Base-by-base conservation (phyloP, 1,284 basidiomycete species). In the Veloporphyrellus conicus region DNA sequence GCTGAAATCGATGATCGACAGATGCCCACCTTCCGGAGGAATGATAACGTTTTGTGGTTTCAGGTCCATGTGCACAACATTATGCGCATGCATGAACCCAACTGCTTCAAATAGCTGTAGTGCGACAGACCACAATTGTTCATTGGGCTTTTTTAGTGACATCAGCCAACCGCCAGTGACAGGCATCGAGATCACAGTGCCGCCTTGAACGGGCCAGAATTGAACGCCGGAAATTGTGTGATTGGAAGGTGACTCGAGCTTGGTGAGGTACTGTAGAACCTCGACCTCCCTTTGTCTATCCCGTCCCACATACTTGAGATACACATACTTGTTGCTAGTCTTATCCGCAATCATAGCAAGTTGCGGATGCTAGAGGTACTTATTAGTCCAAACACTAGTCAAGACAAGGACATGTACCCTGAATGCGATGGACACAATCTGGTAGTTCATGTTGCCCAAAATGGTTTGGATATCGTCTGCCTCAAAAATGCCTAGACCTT, bases 31-130 rank as follows among this genome's bases (percentile, higher is more conserved):
- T 8, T 40, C 16, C 2, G 5, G 1, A 4, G 28, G 52, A 12
- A 53, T 47, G 31, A 44, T 19, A 16, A 48, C 6, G 8, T 41
- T 40, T 3, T 14, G 9, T 1, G 46, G 52, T 15, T 46, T 53
- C 1, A 53, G 3, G 10, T 46, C 52, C 29, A 43, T 45, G 28
- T 33, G 32, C 5, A 15, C 32, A 18, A 33, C n/a, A 33, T 16
- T 16, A 18, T 33, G n/a, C 11, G 4, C 12, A n/a, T 54, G 45
- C 48, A 52, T 52, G 28, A 54, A 54, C 3, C n/a, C 40, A 1
- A 55, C 47, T 2, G 27, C 53, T 32, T 46, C 46, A 1, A 55
- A 0, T 12, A 52, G 32, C 43, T 52, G 53, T 3, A 32, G n/a
- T 1, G 53, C 20, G 5, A 34, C 40, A 9, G 48, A 54, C 48